Evolutionary conservation across 805 yeast species (phyloP).

Genomic region (Starmerella roubikii): DNA sequence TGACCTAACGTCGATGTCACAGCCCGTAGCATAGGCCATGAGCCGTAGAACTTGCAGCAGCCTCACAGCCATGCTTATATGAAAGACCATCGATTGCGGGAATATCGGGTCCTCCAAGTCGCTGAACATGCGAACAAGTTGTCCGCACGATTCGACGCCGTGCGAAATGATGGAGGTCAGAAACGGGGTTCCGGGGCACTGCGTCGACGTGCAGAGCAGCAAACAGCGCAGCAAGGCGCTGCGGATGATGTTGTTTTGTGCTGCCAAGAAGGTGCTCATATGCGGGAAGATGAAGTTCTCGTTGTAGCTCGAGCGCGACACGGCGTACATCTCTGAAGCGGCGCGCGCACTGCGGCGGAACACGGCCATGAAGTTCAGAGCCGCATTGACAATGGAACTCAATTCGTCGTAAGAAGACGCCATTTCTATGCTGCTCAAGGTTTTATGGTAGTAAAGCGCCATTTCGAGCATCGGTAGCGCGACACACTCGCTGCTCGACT

Average conservation of each 20-base stretch:
- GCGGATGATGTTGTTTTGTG: constrained; percentile 6
- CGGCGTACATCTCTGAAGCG: too few relatives aligned
- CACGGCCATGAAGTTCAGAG: too few relatives aligned
- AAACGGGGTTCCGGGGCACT: neutral
- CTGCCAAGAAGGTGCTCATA: constrained; percentile 6
- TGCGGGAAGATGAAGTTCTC: too few relatives aligned
- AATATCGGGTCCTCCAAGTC: constrained; percentile 5
- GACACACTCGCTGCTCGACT: neutral
- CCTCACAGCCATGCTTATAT: constrained; percentile 12
- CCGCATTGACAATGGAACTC: too few relatives aligned
- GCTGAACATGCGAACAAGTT: constrained; percentile 13
- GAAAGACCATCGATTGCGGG: constrained; percentile 10
- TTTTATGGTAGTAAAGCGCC: constrained; percentile 3
- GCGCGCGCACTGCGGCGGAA: too few relatives aligned
- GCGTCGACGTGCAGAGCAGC: constrained; percentile 1
- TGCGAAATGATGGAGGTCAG: constrained; percentile 2
- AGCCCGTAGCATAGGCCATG: constrained; percentile 15
- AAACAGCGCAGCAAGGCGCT: constrained; percentile 6
- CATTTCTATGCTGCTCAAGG: neutral
- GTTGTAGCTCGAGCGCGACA: too few relatives aligned
- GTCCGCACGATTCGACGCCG: constrained; percentile 8
- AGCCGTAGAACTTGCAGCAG: constrained; percentile 16
- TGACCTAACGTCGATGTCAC: constrained; percentile 21
- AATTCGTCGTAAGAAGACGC: constrained; percentile 6
- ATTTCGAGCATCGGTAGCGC: constrained; percentile 9